Evolutionary conservation across 805 yeast species (phyloP).

Genomic region (Saccharomycopsis sp.): DNA sequence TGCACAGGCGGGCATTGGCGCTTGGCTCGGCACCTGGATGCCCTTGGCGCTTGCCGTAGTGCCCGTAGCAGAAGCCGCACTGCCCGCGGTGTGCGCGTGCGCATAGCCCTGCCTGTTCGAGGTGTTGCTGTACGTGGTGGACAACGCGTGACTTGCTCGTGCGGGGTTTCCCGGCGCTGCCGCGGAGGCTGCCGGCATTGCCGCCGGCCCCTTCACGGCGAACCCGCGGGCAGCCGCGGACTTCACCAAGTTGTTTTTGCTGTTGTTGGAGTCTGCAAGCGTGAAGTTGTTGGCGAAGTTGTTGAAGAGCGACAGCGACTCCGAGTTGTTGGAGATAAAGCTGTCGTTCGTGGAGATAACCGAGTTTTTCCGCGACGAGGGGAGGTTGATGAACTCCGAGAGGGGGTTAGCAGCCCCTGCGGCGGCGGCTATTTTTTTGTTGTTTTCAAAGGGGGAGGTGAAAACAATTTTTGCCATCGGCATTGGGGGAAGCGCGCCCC

Average conservation of each 20-base stretch:
- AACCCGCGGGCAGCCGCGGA: neutral
- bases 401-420: neutral
- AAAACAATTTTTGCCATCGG: slow-evolving; percentile 9
- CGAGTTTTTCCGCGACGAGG: slow-evolving; percentile 18
- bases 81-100: too few species aligned
- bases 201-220: neutral
- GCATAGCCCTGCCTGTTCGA: too few species aligned
- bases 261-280: neutral
- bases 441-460: slow-evolving; percentile 12
- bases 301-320: neutral
- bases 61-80: too few species aligned
- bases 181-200: neutral
- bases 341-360: slow-evolving; percentile 13
- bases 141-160: slow-evolving; percentile 21
- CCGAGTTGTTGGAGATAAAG: slow-evolving; percentile 8
- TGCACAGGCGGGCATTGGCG: neutral
- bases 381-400: slow-evolving; percentile 18
- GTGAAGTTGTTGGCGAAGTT: neutral
- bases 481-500: neutral
- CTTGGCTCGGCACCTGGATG: neutral
- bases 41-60: neutral
- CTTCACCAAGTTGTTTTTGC: neutral
- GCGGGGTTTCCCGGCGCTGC: slow-evolving; percentile 24
- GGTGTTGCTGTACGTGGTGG: neutral
- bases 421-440: slow-evolving; percentile 3